phyloP scores from a whole-genome alignment of 106 monocot genomes.

The Vanilla planifolia region DNA sequence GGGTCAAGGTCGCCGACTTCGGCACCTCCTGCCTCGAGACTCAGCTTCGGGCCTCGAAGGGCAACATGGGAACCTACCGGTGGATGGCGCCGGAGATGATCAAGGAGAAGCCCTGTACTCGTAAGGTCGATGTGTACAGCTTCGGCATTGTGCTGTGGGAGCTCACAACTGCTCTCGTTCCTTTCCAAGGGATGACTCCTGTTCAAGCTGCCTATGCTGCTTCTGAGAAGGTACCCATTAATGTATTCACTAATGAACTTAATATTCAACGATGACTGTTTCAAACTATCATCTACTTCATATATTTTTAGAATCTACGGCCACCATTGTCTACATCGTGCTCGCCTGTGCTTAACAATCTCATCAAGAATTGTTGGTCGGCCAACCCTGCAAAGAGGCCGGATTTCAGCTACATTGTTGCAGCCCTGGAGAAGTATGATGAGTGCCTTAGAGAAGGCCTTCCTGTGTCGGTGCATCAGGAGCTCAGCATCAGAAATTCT shows the following conservation, averaged over 20 bases:
- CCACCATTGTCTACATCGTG: slow-evolving; percentile 58
- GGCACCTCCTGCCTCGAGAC: slow-evolving; percentile 79
- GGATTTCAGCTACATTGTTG: slow-evolving; percentile 70
- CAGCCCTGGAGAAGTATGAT: slow-evolving; percentile 66
- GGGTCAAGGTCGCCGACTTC: slow-evolving; percentile 81
- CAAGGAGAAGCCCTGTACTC: slow-evolving; percentile 69
- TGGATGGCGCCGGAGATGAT: slow-evolving; percentile 97
- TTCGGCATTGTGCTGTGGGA: slow-evolving; percentile 91
- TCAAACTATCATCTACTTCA: background rate
- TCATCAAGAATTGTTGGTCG: slow-evolving; percentile 84
- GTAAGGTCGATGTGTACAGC: slow-evolving; percentile 84
- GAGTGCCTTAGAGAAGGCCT: slow-evolving; percentile 61
- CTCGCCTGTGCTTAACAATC: slow-evolving; percentile 67
- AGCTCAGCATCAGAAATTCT: slow-evolving; percentile 32
- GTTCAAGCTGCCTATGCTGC: slow-evolving; percentile 87
- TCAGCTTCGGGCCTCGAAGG: slow-evolving; percentile 32
- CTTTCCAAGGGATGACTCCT: slow-evolving; percentile 87
- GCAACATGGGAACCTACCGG: slow-evolving; percentile 83
- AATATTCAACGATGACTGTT: too few relatives aligned
- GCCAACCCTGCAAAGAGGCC: slow-evolving; percentile 72
- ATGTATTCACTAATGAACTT: too few relatives aligned
- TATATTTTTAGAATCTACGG: slow-evolving; percentile 50
- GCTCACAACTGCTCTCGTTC: slow-evolving; percentile 70
- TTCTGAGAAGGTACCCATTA: slow-evolving; percentile 68
- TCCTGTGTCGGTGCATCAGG: slow-evolving; percentile 42